Evolutionary conservation across 257 asterid genomes (phyloP).

Genomic region (Knoxia roxburghii): DNA sequence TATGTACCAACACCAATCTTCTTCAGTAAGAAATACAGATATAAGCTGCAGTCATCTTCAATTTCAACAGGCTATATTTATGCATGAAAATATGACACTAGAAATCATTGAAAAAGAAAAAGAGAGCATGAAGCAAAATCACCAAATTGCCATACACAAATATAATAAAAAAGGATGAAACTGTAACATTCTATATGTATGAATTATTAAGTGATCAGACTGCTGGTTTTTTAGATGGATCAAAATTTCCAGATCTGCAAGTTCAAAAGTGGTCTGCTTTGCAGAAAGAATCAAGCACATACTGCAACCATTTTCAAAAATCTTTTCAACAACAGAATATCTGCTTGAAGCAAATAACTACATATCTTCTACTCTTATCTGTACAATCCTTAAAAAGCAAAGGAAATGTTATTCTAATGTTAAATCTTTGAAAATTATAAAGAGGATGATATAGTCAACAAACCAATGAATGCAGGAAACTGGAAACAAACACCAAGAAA

Average conservation of each 20-base stretch:
- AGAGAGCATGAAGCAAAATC: background rate
- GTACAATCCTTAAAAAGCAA: background rate
- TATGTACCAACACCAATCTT: background rate
- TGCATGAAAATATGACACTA: background rate
- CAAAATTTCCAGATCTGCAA: background rate
- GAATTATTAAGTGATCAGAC: background rate
- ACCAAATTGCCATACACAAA: background rate
- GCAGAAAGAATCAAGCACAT: background rate
- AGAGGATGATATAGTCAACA: background rate
- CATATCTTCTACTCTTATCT: background rate
- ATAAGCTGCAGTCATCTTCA: background rate
- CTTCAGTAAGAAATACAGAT: background rate
- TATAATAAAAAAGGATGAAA: too few relatives aligned
- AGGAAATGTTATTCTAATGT: background rate
- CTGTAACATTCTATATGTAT: background rate
- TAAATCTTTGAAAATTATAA: background rate
- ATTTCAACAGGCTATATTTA: background rate
- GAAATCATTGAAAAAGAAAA: background rate
- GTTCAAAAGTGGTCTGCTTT: too few relatives aligned
- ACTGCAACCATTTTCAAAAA: background rate
- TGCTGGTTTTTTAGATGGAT: background rate
- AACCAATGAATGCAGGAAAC: background rate
- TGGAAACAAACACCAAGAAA: background rate
- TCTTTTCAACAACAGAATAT: background rate
- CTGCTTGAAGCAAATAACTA: background rate